Evolutionary conservation across 768 basidiomycete species (phyloP), one percentile per base, ranked within the genome.

Genomic region (Leccinum truebloodii): DNA sequence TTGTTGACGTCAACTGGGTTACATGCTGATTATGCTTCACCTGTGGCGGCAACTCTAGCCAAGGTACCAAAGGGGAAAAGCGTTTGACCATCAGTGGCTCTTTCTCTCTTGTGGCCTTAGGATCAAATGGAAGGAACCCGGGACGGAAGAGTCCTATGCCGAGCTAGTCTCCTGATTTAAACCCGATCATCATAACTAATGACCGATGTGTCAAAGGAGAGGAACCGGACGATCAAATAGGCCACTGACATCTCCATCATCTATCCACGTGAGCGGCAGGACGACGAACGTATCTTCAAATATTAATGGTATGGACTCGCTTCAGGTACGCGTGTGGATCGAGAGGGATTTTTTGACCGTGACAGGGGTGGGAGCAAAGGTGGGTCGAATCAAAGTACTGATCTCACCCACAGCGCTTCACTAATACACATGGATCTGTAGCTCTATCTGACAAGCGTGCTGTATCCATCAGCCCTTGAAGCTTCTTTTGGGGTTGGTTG

Each of bases 401-500:
- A 22, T 18, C 30, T 48, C 30, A 18, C 34, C 4, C 24, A 54
- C 52, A 8, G 20, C 8, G 14, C 30, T 20, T 46, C 44, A 22
- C 20, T 6, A 9, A 20, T 39, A n/a, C 41, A n/a, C n/a, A 16
- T 55, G 41, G 51, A 8, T 4, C 22, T 14, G 14, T 9, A 8
- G 46, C 20, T 30, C 32, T 60, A 34, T 22, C 54, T 51, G 58
- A 54, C 41, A 12, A 26, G 39, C 24, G 12, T 30, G n/a, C 32
- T 5, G 32, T 28, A 16, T 20, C n/a, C 50, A 50, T 53, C 58
- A 65, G n/a, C 30, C 32, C 51, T 44, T 53, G 49, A 62, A 26
- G 24, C 59, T 61, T 65, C 56, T 53, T 54, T 57, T 58, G 59
- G 58, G 35, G 41, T 35, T 56, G 44, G 30, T 41, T 68, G 32